These are phyloP conservation scores for Ophiostoma fasciatum DNA, from an alignment of 2,329 filamentous ascomycete genomes.

Conservation along the genomic window DNA sequence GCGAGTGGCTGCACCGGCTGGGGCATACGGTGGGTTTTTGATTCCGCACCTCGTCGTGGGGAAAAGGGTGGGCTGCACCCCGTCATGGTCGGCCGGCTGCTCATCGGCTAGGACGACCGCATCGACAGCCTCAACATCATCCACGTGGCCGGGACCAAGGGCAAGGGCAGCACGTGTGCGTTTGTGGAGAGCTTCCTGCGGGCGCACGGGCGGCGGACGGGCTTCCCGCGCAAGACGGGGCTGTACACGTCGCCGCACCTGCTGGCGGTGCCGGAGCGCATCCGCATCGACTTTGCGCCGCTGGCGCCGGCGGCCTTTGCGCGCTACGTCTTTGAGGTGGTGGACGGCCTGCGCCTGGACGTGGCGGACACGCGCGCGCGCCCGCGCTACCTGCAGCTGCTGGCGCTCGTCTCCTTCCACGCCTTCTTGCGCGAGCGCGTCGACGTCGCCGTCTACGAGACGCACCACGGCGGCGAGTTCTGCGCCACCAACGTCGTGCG, in stretches of 20 bases:
- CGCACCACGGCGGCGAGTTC: constrained; percentile 51
- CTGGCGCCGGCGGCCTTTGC: constrained; percentile 45
- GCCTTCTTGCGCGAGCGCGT: constrained; percentile 49
- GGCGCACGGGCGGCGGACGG: constrained; percentile 24
- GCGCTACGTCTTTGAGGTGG: constrained; percentile 53
- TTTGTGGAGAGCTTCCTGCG: constrained; percentile 49
- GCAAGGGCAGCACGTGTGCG: constrained; percentile 59
- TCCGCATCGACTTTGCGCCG: constrained; percentile 44
- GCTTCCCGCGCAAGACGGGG: constrained; percentile 20
- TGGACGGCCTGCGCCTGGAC: constrained; percentile 39
- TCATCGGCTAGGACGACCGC: too few species aligned
- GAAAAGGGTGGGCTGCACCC: too few species aligned
- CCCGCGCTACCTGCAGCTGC: constrained; percentile 45
- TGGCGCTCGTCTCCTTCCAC: constrained; percentile 54
- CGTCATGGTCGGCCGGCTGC: too few species aligned
- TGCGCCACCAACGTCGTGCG: constrained; percentile 54
- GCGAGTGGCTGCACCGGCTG: too few species aligned
- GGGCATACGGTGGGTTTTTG: too few species aligned
- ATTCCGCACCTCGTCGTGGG: too few species aligned
- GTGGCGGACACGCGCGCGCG: constrained; percentile 15
- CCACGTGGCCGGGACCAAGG: constrained; percentile 63
- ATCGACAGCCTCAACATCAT: constrained; percentile 50
- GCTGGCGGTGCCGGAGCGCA: constrained; percentile 51
- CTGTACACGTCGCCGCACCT: constrained; percentile 58
- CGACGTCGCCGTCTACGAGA: constrained; percentile 49